Base-by-base conservation (phyloP, 2,329 filamentous ascomycete species). In the Pezicula rhizophila region DNA sequence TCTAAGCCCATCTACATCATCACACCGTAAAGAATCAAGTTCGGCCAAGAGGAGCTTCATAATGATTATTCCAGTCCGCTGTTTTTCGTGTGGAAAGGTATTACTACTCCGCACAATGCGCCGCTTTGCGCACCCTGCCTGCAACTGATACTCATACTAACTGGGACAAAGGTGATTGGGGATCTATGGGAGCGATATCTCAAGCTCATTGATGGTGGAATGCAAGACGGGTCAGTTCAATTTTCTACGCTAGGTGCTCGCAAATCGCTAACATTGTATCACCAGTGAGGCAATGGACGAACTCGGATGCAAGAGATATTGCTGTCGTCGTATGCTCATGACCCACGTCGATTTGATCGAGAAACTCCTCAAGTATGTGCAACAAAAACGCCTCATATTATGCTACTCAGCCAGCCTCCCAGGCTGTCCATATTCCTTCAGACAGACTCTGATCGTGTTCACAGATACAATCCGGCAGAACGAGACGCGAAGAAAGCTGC, bases 81-180 rank as follows among this genome's bases (percentile, higher is more conserved):
- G 93, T 75, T 99, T 99, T 73, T 97, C 93, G 50, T 99, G 93
- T 70, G 93, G 93, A 70, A 99, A 99, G 88, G 93, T 96, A 71
- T 52, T 34, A n/a, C 23, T 39, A n/a, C 34, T 40, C n/a, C 46
- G 39, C 39, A 17, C 28, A 23, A 28, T 33, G 12, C 47, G 35
- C 33, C 47, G 51, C 41, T 37, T 10, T 31, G 28, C 28, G 28
- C 28, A 40, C 15, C 44, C 42, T 46, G 52, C 43, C 57, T 37
- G 48, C 39, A 49, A 48, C 47, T 52, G 18, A 6, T 23, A 23
- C 23, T 15, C 10, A 28, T 17, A 46, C 50, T 60, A 34, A 61
- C 47, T 26, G 15, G 11, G 28, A 28, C 23, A 33, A 41, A 97
- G 93, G 93, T 99, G 67, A 89, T 91, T 51, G 93, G 89, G 56